Conservation (phyloP, 352 stramenopile species). For the Phytophthora fragariae region DNA sequence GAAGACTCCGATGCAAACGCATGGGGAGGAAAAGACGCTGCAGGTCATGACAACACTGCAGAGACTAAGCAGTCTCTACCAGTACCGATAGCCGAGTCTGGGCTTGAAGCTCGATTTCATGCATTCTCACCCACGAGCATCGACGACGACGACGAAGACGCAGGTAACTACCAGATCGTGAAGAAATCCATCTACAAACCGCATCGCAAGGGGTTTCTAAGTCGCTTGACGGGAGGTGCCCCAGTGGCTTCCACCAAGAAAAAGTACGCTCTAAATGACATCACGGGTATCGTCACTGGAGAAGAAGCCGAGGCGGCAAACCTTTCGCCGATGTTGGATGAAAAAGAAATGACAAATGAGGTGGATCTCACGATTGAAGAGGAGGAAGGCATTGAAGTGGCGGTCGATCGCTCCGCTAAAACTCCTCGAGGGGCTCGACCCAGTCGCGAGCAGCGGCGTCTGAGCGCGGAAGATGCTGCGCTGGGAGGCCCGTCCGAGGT, state of each 20-base stretch:
- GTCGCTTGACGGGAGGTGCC: constrained; percentile 29
- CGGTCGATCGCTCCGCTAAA: constrained; percentile 41
- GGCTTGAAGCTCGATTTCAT: constrained; percentile 32
- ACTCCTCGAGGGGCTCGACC: background rate
- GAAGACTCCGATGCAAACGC: constrained; percentile 13
- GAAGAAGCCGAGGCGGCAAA: constrained; percentile 21
- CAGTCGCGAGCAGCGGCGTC: constrained; percentile 6
- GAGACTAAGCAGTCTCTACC: background rate
- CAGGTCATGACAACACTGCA: background rate
- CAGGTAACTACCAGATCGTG: constrained; percentile 49
- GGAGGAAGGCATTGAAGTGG: constrained; percentile 59
- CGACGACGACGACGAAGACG: constrained; percentile 23
- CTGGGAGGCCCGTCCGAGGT: constrained; percentile 55
- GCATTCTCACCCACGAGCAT: constrained; percentile 16
- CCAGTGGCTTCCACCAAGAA: constrained; percentile 23
- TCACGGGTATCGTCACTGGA: constrained; percentile 28
- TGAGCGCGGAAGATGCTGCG: constrained; percentile 39
- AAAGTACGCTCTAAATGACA: constrained; percentile 32
- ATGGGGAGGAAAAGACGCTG: constrained; percentile 5
- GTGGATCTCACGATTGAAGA: constrained; percentile 46
- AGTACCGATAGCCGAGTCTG: background rate
- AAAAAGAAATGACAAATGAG: constrained; percentile 7
- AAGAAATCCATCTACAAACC: constrained; percentile 80
- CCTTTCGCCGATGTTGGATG: background rate
- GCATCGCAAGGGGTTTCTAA: constrained; percentile 45